Evolutionary conservation across 805 yeast species (phyloP).

Genomic region (Yarrowia keelungensis): DNA sequence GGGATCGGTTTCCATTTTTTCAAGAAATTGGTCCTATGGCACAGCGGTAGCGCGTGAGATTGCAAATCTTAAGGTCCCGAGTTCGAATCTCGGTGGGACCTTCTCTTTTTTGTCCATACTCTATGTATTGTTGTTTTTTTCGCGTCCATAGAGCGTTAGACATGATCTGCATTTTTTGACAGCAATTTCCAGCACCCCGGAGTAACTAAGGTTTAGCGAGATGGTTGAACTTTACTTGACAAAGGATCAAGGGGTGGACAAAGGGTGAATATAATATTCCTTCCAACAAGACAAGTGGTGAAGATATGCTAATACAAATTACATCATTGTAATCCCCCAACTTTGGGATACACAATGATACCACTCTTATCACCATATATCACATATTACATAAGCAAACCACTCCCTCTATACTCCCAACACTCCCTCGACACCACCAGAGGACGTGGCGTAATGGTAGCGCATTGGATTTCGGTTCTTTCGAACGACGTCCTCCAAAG

Average conservation of each 20-base stretch:
- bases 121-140: neutral
- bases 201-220: neutral
- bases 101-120: conserved; percentile 1
- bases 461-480: conserved; percentile 35
- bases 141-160: neutral
- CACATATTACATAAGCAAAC: neutral
- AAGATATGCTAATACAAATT: too few relatives aligned
- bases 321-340: too few relatives aligned
- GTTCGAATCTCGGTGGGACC: conserved; percentile 39
- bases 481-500: conserved; percentile 33
- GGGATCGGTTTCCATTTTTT: neutral
- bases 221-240: neutral
- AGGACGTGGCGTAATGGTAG: conserved; percentile 36
- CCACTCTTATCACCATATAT: neutral
- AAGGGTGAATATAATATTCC: too few relatives aligned
- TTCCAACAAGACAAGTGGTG: too few relatives aligned
- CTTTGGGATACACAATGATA: too few relatives aligned
- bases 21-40: conserved; percentile 35
- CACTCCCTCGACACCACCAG: neutral
- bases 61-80: conserved; percentile 39
- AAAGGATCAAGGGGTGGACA: too few relatives aligned
- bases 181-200: neutral
- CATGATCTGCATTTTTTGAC: conserved; percentile 8
- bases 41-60: conserved; percentile 39
- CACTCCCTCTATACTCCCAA: neutral